Evolutionary conservation across 225 moss, liverwort and hornwort genomes (phyloP), one percentile per base, ranked within the genome.

Genomic region (Bryum argenteum): DNA sequence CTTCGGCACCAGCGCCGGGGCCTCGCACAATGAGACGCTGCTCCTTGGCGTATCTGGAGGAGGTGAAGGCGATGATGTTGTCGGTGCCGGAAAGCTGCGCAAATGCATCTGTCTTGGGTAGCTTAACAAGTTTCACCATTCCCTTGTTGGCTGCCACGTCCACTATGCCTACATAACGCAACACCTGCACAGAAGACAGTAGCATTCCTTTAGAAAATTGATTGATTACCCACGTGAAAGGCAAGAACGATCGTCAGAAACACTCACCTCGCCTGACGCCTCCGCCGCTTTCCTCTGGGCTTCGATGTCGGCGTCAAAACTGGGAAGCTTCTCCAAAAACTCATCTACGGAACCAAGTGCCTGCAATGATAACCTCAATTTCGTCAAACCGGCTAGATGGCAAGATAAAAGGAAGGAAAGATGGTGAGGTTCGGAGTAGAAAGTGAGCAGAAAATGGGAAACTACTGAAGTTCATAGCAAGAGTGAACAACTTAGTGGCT

Each of bases 1-100:
- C 91, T 47, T 81, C 87, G 18, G 91, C 89, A n/a, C 91, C 91
- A 45, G 91, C 91, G 20, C 91, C 91, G 52, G 91, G 88, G 44
- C 91, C 91, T 63, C 84, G 76, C 23, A 92, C 84, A 16, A 92
- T 89, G 21, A 89, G 75, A 15, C 83, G 85, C 57, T 92, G 89
- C 70, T 76, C 11, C 13, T 37, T 43, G 38, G 68, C 62, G 53
- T 92, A 92, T 72, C 89, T 81, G 13, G 66, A 54, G 16, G 84
- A 86, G 16, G 78, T 88, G 67, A 92, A 92, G 9, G 85, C 74
- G 52, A 89, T 92, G 69, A 89, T 86, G 50, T 89, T 92, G 69
- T 92, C 89, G 23, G 79, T 86, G 10, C 91, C 91, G 22, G 87
- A 84, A 47, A 92, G 65, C 66, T 89, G 89, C 2, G 92, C 88